Evolutionary conservation across 495 filamentous ascomycete genomes (phyloP), one percentile per base, ranked within the genome.

Genomic region (Stereocaulon alpinum): DNA sequence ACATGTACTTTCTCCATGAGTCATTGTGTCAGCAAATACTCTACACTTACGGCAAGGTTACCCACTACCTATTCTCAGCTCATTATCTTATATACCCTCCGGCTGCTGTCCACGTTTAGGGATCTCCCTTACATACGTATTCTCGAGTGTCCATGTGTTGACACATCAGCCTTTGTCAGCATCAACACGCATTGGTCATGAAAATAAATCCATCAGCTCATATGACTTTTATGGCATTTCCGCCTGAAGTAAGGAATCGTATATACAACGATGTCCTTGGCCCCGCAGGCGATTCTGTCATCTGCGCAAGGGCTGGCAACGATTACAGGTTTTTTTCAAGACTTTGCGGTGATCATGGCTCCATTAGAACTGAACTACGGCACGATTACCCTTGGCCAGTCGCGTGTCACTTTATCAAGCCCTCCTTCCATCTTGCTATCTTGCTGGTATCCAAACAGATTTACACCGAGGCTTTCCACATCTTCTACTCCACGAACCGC

Each of bases 401-500:
- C 2, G 1, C 5, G 1, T 7, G 6, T 40, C 34, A 58, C 40
- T 10, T 40, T 4, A 20, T 41, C 47, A 60, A 62, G 7, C 49
- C 67, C n/a, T 56, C 60, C 1, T 18, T 54, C 24, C 1, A 24
- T 15, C 60, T 72, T 2, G 56, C 49, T 7, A 32, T 66, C 1
- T 53, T 73, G 24, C 55, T 70, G 7, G 55, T 61, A 41, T 72
- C 64, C n/a, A 57, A 56, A 40, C 45, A 55, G 7, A 51, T 67
- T 11, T 66, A 70, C 44, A 53, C 62, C 1, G 69, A 73, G 40
- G 66, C 67, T 4, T 60, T 58, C 12, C 53, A 45, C n/a, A 48
- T 72, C 14, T 66, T 73, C 42, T 72, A 71, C 60, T 57, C 52
- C 2, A 65, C 66, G 30, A 70, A 69, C 49, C 62, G 57, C 6